Evolutionary conservation across 768 basidiomycete genomes (phyloP).

Genomic region (Hygrophoropsis aurantiaca): DNA sequence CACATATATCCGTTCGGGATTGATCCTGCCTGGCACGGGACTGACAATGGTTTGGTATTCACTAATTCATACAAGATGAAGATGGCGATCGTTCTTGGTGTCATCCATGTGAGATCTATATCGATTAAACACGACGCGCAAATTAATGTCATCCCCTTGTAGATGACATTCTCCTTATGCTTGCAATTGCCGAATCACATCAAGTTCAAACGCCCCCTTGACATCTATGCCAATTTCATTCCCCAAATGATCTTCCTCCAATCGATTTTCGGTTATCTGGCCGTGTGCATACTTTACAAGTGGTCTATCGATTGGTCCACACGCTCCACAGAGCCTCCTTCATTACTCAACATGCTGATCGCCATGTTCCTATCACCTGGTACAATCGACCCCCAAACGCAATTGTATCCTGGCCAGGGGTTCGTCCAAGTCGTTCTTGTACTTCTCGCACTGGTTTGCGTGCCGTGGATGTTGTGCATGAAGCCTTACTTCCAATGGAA

Average conservation of each 20-base stretch:
- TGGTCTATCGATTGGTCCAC: constrained; percentile 93
- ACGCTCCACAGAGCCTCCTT: constrained; percentile 71
- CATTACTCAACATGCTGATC: constrained; percentile 94
- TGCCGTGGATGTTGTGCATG: constrained; percentile 90
- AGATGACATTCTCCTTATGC: constrained; percentile 99
- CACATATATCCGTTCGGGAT: constrained; percentile 89
- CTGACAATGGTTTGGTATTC: constrained; percentile 90
- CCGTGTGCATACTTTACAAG: constrained; percentile 93
- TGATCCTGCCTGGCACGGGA: constrained; percentile 93
- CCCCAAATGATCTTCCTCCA: constrained; percentile 98
- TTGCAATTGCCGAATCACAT: constrained; percentile 95
- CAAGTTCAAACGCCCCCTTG: constrained; percentile 83
- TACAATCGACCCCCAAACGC: constrained; percentile 59
- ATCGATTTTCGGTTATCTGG: constrained; percentile 96
- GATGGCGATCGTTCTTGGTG: constrained; percentile 95
- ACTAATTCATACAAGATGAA: constrained; percentile 99
- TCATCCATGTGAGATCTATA: constrained; percentile 78
- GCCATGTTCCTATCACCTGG: constrained; percentile 95
- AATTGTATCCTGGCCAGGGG: constrained; percentile 87
- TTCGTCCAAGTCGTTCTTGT: constrained; percentile 79
- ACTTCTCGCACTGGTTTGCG: constrained; percentile 77
- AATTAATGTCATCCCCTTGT: constrained; percentile 13
- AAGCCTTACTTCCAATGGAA: constrained; percentile 93
- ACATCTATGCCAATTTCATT: constrained; percentile 93
- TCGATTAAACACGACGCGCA: constrained; percentile 1